These are phyloP conservation scores for Xerocomus nothofagi DNA, from an alignment of 1,284 basidiomycete genomes.

Conservation along the genomic window DNA sequence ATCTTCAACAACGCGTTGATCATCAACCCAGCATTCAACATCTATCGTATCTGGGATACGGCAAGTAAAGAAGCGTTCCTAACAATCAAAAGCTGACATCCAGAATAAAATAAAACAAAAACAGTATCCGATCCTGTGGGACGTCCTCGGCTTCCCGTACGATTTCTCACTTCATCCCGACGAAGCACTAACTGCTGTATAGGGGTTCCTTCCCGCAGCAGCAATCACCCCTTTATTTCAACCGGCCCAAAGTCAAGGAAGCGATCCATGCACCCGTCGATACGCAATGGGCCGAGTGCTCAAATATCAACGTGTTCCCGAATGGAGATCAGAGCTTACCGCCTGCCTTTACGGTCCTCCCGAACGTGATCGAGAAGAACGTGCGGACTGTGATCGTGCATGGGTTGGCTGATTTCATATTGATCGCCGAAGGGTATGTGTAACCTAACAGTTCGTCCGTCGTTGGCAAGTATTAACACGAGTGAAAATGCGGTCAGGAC, in stretches of 20 bases:
- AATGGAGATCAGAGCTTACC: constrained; percentile 60
- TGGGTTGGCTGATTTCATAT: constrained; percentile 68
- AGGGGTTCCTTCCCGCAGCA: constrained; percentile 62
- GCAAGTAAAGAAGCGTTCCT: constrained; percentile 27
- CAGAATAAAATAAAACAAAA: constrained; percentile 25
- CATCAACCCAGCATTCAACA: constrained; percentile 74
- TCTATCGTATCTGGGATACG: constrained; percentile 74
- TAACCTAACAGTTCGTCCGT: too few species aligned
- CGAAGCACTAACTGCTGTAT: neutral
- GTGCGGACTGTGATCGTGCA: constrained; percentile 68
- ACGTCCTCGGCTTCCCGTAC: constrained; percentile 75
- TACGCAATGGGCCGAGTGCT: constrained; percentile 65
- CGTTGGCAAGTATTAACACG: neutral
- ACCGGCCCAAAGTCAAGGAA: constrained; percentile 65
- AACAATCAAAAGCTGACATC: constrained; percentile 2
- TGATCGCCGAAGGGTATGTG: constrained; percentile 72
- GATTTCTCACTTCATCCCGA: constrained; percentile 18
- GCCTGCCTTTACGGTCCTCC: constrained; percentile 61
- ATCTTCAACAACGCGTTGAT: constrained; percentile 59
- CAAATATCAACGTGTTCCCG: constrained; percentile 59
- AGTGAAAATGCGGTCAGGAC: constrained; percentile 39
- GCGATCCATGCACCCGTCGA: constrained; percentile 71
- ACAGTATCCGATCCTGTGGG: constrained; percentile 62
- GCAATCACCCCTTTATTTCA: constrained; percentile 61
- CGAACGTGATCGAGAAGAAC: constrained; percentile 75